Evolutionary conservation across 768 basidiomycete species (phyloP), one percentile per base, ranked within the genome.

Genomic region (Boletus bicolor): DNA sequence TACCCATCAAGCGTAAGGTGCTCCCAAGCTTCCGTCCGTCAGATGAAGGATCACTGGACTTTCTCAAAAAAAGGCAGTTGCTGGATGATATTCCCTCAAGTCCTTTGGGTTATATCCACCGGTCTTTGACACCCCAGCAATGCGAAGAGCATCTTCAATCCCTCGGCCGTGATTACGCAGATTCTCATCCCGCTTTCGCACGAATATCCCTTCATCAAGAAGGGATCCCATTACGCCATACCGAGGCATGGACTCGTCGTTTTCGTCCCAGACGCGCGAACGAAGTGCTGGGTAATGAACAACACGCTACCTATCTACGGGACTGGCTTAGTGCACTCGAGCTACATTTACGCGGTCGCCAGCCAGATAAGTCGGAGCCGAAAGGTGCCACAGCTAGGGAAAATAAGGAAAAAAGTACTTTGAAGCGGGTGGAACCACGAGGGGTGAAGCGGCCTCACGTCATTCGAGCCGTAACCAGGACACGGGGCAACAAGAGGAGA

Each of bases 281-380:
- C 24, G 82, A 94, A 57, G 83, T 93, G 4, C 75, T 96, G 1
- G 91, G 91, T 7, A 94, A 93, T 64, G 84, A 90, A 67, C 67
- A 71, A 9, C 81, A 82, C 47, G 87, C 92, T 1, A 62, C 76
- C 28, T 90, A 86, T 69, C 75, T 95, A 52, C 82, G 87, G 38
- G 82, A 88, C 49, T 95, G 93, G 93, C 76, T 95, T 46, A 71
- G 72, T 26, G 84, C 87, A n/a, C 78, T 91, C 12, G 81, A 83
- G 58, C 63, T 93, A 24, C 80, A 82, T n/a, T 69, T 79, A 19
- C 61, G 44, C 37, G 55, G 45, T 47, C 35, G 49, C 39, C 46
- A 41, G 19, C 39, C 57, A 50, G 55, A 52, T 53, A 49, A 53
- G 46, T 51, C 52, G 3, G 41, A 30, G 30, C 15, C 17, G 26